Evolutionary conservation across 768 basidiomycete species (phyloP).

Genomic region (Phylloporus rhodoxanthus): DNA sequence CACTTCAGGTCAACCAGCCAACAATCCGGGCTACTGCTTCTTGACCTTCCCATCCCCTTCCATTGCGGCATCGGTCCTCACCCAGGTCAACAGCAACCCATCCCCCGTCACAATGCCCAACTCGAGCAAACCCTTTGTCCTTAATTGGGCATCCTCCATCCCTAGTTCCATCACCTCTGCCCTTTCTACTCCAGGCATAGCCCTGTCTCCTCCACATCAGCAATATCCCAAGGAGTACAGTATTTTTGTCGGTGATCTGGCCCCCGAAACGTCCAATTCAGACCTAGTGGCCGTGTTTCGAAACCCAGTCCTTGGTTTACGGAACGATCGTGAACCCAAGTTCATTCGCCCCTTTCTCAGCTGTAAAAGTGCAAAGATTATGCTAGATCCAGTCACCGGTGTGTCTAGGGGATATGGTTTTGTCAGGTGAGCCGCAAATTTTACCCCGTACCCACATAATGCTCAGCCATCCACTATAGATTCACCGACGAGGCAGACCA

Average conservation of each 20-base stretch:
- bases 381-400: constrained; percentile 87
- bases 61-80: constrained; percentile 64
- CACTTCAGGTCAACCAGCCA: constrained; percentile 56
- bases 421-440: constrained; percentile 54
- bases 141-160: constrained; percentile 65
- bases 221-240: constrained; percentile 83
- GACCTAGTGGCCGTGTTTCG: constrained; percentile 92
- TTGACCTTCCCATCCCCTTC: constrained; percentile 73
- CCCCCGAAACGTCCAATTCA: constrained; percentile 90
- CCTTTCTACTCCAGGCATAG: constrained; percentile 24
- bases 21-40: constrained; percentile 86
- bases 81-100: constrained; percentile 52
- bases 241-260: constrained; percentile 92
- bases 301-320: constrained; percentile 79
- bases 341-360: constrained; percentile 85
- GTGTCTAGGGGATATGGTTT: constrained; percentile 90
- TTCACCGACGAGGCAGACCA: constrained; percentile 88
- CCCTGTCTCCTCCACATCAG: constrained; percentile 35
- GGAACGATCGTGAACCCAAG: constrained; percentile 82
- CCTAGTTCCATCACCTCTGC: constrained; percentile 32
- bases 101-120: constrained; percentile 73
- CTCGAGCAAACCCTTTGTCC: constrained; percentile 71
- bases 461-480: constrained; percentile 33
- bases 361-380: constrained; percentile 94
- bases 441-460: constrained; percentile 5